phyloP scores from a whole-genome alignment of 2,329 filamentous ascomycete species.

The Penicillium sclerotigenum region DNA sequence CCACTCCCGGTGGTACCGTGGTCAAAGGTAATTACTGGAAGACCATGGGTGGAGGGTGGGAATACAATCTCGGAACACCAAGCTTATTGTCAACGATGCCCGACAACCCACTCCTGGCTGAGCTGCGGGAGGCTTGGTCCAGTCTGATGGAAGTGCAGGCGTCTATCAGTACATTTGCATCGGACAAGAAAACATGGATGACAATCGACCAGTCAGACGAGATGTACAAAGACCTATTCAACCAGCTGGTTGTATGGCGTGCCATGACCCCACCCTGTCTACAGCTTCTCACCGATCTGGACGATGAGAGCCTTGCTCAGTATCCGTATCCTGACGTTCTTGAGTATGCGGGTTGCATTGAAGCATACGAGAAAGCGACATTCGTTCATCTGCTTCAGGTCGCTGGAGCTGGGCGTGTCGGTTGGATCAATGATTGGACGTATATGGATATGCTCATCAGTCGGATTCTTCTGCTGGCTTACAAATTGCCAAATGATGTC shows the following conservation, averaged over 20 bases:
- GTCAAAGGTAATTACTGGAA: slow-evolving; percentile 41
- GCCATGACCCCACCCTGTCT: slow-evolving; percentile 28
- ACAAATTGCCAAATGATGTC: slow-evolving; percentile 32
- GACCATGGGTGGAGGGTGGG: slow-evolving; percentile 38
- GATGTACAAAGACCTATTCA: slow-evolving; percentile 30
- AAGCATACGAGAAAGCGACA: slow-evolving; percentile 39
- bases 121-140: slow-evolving; percentile 33
- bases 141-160: slow-evolving; percentile 36
- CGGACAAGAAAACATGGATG: slow-evolving; percentile 32
- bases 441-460: slow-evolving; percentile 30
- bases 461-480: slow-evolving; percentile 31
- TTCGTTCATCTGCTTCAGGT: slow-evolving; percentile 36
- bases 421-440: slow-evolving; percentile 24
- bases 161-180: slow-evolving; percentile 33
- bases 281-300: slow-evolving; percentile 27
- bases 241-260: slow-evolving; percentile 31
- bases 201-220: slow-evolving; percentile 29
- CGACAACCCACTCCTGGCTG: slow-evolving; percentile 24
- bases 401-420: slow-evolving; percentile 29
- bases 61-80: slow-evolving; percentile 37
- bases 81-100: slow-evolving; percentile 25
- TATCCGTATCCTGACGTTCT: slow-evolving; percentile 33
- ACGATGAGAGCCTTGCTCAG: slow-evolving; percentile 26
- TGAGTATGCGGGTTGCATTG: slow-evolving; percentile 37
- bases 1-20: slow-evolving; percentile 37